Evolutionary conservation across 768 basidiomycete genomes (phyloP).

Genomic region (Mycena haematopus): DNA sequence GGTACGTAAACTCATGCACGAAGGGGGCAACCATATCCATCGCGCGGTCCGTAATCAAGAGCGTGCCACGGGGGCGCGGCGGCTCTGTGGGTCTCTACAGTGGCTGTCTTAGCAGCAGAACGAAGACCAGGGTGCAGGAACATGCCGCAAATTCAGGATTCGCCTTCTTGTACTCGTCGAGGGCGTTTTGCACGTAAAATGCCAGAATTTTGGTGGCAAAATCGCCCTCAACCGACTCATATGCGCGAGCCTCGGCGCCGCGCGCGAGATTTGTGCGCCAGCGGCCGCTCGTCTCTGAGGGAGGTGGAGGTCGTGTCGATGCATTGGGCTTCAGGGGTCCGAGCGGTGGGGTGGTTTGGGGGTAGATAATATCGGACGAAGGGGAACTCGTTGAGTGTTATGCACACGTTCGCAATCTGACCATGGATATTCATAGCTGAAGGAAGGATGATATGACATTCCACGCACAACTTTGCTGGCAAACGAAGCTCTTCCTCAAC

Average conservation of each 20-base stretch:
- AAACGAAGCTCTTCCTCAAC: slow-evolving; percentile 89
- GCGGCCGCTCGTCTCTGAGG: slow-evolving; percentile 65
- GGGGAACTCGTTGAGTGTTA: slow-evolving; percentile 90
- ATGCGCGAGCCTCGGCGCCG: slow-evolving; percentile 70
- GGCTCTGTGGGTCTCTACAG: slow-evolving; percentile 60
- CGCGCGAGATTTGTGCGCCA: slow-evolving; percentile 87
- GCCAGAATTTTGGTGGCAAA: slow-evolving; percentile 85
- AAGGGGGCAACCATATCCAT: slow-evolving; percentile 94
- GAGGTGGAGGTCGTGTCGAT: slow-evolving; percentile 70
- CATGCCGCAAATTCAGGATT: slow-evolving; percentile 90
- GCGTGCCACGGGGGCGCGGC: slow-evolving; percentile 73
- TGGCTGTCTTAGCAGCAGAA: slow-evolving; percentile 1
- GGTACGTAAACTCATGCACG: slow-evolving; percentile 97
- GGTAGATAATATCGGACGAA: slow-evolving; percentile 93
- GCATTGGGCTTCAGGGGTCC: slow-evolving; percentile 78
- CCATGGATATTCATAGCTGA: slow-evolving; percentile 1
- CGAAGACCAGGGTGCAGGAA: slow-evolving; percentile 17
- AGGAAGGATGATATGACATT: not conserved
- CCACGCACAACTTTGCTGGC: slow-evolving; percentile 67
- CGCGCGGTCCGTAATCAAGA: slow-evolving; percentile 94
- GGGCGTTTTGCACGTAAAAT: slow-evolving; percentile 77
- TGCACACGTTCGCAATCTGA: slow-evolving; percentile 88
- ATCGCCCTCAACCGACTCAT: slow-evolving; percentile 75
- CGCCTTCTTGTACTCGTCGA: slow-evolving; percentile 86
- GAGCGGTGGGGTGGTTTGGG: slow-evolving; percentile 78